Evolutionary conservation across 805 yeast species (phyloP).

Genomic region (Ogataea kodamae): DNA sequence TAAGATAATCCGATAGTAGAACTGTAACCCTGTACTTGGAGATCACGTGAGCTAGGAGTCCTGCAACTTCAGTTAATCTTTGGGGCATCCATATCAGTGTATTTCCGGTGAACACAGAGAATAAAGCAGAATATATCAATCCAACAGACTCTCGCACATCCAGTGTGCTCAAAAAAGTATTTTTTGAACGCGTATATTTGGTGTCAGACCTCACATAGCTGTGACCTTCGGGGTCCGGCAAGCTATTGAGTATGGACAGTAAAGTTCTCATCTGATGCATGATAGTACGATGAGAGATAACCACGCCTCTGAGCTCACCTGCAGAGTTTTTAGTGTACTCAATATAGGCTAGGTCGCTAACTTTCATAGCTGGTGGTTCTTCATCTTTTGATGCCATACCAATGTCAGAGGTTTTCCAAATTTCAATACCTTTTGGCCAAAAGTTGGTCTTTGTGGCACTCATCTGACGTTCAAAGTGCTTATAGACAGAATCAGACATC

Average conservation of each 20-base stretch:
- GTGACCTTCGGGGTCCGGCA: slow-evolving; percentile 40
- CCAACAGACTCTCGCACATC: slow-evolving; percentile 84
- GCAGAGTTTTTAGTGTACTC: slow-evolving; percentile 88
- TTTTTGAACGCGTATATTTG: slow-evolving; percentile 43
- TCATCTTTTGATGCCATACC: slow-evolving; percentile 62
- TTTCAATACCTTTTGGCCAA: slow-evolving; percentile 72
- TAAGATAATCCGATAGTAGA: slow-evolving; percentile 80
- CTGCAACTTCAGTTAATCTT: slow-evolving; percentile 69
- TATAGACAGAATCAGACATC: slow-evolving; percentile 75
- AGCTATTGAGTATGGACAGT: slow-evolving; percentile 62
- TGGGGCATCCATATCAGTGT: slow-evolving; percentile 76
- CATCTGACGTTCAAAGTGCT: slow-evolving; percentile 65
- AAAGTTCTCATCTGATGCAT: slow-evolving; percentile 83
- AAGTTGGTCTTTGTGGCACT: slow-evolving; percentile 22
- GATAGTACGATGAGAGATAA: slow-evolving; percentile 83
- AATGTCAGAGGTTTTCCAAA: slow-evolving; percentile 85
- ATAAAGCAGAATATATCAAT: slow-evolving; percentile 71
- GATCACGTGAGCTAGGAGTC: slow-evolving; percentile 78
- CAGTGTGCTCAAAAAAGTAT: slow-evolving; percentile 58
- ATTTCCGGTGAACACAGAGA: slow-evolving; percentile 84
- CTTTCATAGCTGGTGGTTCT: slow-evolving; percentile 62
- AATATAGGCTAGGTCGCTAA: slow-evolving; percentile 86
- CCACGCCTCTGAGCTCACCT: slow-evolving; percentile 91
- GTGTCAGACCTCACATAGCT: slow-evolving; percentile 52
- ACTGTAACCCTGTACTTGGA: slow-evolving; percentile 69